These are phyloP conservation scores for Xylaria arbuscula DNA, from an alignment of 2,329 filamentous ascomycete species.

Conservation along the genomic window DNA sequence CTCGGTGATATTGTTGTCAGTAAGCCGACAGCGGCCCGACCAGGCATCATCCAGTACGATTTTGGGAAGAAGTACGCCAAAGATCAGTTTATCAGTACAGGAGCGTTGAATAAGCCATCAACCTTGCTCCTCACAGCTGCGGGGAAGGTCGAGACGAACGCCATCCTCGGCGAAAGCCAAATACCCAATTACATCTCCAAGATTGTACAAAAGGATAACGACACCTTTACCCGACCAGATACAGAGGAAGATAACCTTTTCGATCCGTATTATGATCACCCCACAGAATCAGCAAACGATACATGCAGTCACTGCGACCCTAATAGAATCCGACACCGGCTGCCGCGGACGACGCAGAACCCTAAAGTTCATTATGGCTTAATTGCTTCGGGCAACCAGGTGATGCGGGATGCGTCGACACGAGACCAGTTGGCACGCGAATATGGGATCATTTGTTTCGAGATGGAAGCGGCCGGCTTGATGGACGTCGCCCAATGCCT, in stretches of 20 bases:
- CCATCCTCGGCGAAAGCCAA: constrained; percentile 19
- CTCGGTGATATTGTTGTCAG: constrained; percentile 29
- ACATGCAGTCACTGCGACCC: constrained; percentile 8
- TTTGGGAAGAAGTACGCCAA: background rate
- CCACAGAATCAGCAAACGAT: background rate
- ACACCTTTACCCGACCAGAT: constrained; percentile 10
- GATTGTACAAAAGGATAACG: constrained; percentile 7
- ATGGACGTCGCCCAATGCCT: constrained; percentile 3
- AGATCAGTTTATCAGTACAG: background rate
- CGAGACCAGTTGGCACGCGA: constrained; percentile 6
- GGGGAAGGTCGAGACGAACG: constrained; percentile 3
- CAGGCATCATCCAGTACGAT: constrained; percentile 21
- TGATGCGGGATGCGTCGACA: background rate
- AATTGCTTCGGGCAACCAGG: constrained; percentile 2
- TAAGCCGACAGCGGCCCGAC: background rate
- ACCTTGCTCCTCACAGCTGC: constrained; percentile 10
- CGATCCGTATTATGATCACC: constrained; percentile 13
- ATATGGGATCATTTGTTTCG: constrained; percentile 16
- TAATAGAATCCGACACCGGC: background rate
- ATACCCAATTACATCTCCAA: constrained; percentile 6
- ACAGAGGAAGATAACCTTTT: constrained; percentile 23
- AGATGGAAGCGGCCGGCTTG: no score
- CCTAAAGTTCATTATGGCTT: constrained; percentile 12
- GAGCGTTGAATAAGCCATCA: constrained; percentile 1
- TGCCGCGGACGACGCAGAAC: background rate